phyloP scores from a whole-genome alignment of 2,329 filamentous ascomycete species.

The Aspergillus viridinutans region DNA sequence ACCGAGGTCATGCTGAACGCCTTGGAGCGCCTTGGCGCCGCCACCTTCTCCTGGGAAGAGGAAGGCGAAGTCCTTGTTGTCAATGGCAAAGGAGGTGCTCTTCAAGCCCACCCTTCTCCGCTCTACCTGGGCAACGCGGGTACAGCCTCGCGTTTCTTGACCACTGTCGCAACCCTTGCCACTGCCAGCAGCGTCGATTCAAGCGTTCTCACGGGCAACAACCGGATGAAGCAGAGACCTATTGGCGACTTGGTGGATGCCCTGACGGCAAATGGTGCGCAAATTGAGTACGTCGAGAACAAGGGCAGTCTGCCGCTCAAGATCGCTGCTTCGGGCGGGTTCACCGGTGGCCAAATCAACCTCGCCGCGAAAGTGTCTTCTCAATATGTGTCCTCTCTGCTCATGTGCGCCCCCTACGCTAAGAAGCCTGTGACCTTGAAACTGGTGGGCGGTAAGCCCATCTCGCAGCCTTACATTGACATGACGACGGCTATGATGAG shows the following conservation, averaged over 20 bases:
- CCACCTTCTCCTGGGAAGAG: conserved; percentile 89
- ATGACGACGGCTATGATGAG: conserved; percentile 99
- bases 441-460: conserved; percentile 92
- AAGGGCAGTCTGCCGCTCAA: conserved; percentile 78
- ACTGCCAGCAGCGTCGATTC: conserved; percentile 58
- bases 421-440: conserved; percentile 88
- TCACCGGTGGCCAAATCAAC: conserved; percentile 82
- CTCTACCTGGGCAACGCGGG: conserved; percentile 95
- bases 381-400: conserved; percentile 95
- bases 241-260: conserved; percentile 93
- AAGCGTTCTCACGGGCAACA: conserved; percentile 86
- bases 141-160: conserved; percentile 91
- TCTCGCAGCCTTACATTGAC: conserved; percentile 95
- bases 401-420: conserved; percentile 96
- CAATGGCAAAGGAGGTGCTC: conserved; percentile 80
- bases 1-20: conserved; percentile 96
- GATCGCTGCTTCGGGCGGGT: conserved; percentile 75
- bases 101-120: conserved; percentile 69
- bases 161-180: conserved; percentile 83
- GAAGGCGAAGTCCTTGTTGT: conserved; percentile 88
- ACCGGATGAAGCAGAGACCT: conserved; percentile 91
- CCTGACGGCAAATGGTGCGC: conserved; percentile 78
- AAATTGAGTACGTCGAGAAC: conserved; percentile 78
- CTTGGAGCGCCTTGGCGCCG: conserved; percentile 77
- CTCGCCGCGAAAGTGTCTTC: conserved; percentile 93